A percentile compares a stretch with the other conserved stretches of the same genome.
Evolutionary conservation across 345 rosid genomes (phyloP).

Genomic region (Moricandia arvensis): DNA sequence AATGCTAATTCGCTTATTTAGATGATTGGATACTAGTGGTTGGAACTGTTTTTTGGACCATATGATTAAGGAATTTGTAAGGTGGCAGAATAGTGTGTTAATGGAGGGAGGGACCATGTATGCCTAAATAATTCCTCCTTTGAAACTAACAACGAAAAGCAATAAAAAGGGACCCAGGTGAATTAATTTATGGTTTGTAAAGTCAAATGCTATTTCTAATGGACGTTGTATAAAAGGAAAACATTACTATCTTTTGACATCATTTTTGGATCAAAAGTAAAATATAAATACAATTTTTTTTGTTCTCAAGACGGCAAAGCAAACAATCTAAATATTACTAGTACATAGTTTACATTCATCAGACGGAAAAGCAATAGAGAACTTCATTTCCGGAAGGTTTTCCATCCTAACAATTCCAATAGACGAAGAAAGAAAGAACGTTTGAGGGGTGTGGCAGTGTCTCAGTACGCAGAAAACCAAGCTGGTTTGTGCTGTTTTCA

Average conservation of each 20-base stretch:
- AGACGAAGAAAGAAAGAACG: neutral
- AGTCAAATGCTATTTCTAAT: slow-evolving; percentile 11
- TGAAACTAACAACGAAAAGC: slow-evolving; percentile 22
- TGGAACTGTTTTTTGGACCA: slow-evolving; percentile 37
- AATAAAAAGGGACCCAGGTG: neutral
- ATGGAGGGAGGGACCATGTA: slow-evolving; percentile 35
- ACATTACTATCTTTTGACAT: neutral
- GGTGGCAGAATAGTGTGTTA: slow-evolving; percentile 32
- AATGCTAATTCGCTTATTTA: neutral
- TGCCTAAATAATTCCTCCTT: slow-evolving; percentile 25
- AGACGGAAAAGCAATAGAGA: too few species aligned
- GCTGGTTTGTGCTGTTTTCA: slow-evolving; percentile 6
- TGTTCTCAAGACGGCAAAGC: too few species aligned
- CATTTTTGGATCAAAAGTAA: too few species aligned
- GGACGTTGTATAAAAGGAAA: neutral
- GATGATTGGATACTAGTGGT: slow-evolving; percentile 26
- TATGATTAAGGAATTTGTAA: slow-evolving; percentile 30
- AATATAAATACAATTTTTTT: too few species aligned
- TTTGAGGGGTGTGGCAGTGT: slow-evolving; percentile 19
- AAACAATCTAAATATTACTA: too few species aligned
- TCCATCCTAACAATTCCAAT: neutral
- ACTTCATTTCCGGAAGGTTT: neutral
- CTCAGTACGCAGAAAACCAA: slow-evolving; percentile 15
- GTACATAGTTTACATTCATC: too few species aligned
- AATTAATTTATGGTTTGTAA: slow-evolving; percentile 11